A percentile compares a stretch with the other conserved stretches of the same genome.
phyloP scores from a whole-genome alignment of 2,329 filamentous ascomycete genomes.

The Chaetomium sp. region DNA sequence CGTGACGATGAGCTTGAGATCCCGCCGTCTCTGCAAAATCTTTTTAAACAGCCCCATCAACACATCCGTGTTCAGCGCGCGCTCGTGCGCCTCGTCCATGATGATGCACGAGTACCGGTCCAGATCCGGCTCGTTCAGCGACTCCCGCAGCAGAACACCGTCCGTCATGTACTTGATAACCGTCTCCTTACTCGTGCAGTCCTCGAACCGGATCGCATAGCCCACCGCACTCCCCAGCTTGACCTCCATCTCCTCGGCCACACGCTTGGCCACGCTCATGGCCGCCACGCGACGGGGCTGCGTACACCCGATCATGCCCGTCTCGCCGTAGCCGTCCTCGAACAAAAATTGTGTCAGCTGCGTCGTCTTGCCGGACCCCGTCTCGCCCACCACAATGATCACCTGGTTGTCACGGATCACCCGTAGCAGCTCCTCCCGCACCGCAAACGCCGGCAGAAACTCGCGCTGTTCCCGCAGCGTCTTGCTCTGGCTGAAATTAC shows the following conservation, averaged over 20 bases:
- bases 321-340: conserved; percentile 86
- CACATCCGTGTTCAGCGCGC: conserved; percentile 93
- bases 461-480: conserved; percentile 85
- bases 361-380: conserved; percentile 94
- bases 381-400: conserved; percentile 93
- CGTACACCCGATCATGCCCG: conserved; percentile 91
- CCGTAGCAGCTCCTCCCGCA: conserved; percentile 83
- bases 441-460: conserved; percentile 90
- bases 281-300: conserved; percentile 94
- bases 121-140: conserved; percentile 82
- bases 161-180: conserved; percentile 99
- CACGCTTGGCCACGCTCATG: conserved; percentile 98
- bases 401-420: conserved; percentile 97
- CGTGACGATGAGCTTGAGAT: conserved; percentile 94
- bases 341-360: conserved; percentile 94
- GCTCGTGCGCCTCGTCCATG: conserved; percentile 98
- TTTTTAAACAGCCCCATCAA: conserved; percentile 98
- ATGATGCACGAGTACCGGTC: conserved; percentile 98
- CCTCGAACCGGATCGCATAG: conserved; percentile 97
- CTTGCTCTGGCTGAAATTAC: conserved; percentile 89
- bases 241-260: conserved; percentile 97
- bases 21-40: conserved; percentile 78
- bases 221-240: conserved; percentile 81
- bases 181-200: conserved; percentile 93
- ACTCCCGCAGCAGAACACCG: conserved; percentile 88